Evolutionary conservation across 2,329 filamentous ascomycete genomes (phyloP), one percentile per base, ranked within the genome.

Genomic region (Sclerotinia trifoliorum): DNA sequence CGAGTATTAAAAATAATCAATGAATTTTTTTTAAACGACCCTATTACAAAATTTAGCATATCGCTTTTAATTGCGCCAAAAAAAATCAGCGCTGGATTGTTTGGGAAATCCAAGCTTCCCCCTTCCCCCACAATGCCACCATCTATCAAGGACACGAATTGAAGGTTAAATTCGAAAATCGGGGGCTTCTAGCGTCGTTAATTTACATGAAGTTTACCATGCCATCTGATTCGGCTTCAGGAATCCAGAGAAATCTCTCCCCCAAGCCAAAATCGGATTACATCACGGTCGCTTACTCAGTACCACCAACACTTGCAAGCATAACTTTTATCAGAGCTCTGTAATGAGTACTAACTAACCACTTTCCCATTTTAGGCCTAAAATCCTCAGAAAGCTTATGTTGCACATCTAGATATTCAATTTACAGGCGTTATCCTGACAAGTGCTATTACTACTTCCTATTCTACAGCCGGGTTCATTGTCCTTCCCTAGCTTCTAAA

Each of bases 221-320:
- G 8, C 13, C 7, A 10, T 5, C 29, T 1, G 3, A 17, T n/a
- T 26, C 2, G 8, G 8, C 1, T 0, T 21, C 2, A 8, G 3
- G 51, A 11, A 21, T 21, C 8, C 3, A 6, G 8, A 55, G 0
- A 55, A 32, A 32, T 21, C 3, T 1, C 26, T 21, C 17, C 7
- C 26, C 17, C 2, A 13, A 11, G 26, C 19, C 19, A 32, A 11
- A 0, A 4, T 55, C 21, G 26, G 3, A 13, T 15, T 21, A 21
- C 2, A 13, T 21, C 19, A 17, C 52, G 8, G 4, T 11, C 10
- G 19, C 2, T 6, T 55, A 2, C 2, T 19, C 8, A 5, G 32
- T 32, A 11, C 26, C 52, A 6, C 51, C 35, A 35, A 35, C 2
- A 35, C 35, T 15, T 54, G 17, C 17, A 8, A 54, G 51, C 15